Evolutionary conservation across 1,139 yeast species (phyloP).

Genomic region (Sporopachydermia cereana): DNA sequence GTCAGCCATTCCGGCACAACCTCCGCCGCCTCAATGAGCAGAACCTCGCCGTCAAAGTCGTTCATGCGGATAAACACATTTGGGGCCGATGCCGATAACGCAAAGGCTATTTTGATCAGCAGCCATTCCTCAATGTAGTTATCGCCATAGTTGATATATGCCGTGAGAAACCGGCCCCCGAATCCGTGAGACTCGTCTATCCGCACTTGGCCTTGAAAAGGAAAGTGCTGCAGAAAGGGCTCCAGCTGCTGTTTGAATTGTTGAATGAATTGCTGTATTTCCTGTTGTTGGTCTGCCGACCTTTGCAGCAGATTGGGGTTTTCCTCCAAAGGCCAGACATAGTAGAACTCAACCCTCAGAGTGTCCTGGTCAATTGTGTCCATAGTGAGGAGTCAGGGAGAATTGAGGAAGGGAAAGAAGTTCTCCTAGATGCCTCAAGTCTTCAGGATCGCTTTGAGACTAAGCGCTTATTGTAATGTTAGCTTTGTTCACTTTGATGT

Average conservation of each 20-base stretch:
- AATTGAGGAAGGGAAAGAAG: no score
- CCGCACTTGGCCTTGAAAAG: not conserved
- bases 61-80: constrained; percentile 35
- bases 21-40: constrained; percentile 39
- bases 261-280: not conserved
- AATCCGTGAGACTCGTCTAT: not conserved
- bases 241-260: not conserved
- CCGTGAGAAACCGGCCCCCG: not conserved
- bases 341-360: constrained; percentile 1
- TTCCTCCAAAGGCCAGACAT: not conserved
- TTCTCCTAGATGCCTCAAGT: no score
- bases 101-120: not conserved
- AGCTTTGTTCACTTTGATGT: no score
- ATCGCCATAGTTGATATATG: not conserved
- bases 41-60: constrained; percentile 47
- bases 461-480: no score
- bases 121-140: constrained; percentile 4
- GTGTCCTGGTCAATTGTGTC: constrained; percentile 2
- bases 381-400: no score
- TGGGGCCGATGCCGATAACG: constrained; percentile 7
- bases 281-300: not conserved
- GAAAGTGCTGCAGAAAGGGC: not conserved
- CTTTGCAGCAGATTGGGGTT: not conserved
- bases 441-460: no score
- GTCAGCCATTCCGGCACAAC: constrained; percentile 35